Conservation (phyloP, 148 eudicot species). For the Salicornia ramosissima region DNA sequence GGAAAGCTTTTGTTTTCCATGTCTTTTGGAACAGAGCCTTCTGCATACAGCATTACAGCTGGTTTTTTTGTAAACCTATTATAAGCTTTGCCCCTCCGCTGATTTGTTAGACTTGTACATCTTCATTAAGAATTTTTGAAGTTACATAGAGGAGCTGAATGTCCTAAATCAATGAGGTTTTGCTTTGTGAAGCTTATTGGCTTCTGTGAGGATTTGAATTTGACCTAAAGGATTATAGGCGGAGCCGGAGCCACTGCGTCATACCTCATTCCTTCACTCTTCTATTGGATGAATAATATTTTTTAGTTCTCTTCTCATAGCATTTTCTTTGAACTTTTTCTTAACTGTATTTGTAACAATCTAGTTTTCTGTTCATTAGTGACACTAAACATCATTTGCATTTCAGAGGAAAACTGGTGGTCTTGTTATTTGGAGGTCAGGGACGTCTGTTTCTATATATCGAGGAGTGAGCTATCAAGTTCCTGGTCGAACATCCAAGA, state of each 20-base stretch:
- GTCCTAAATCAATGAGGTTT: no score
- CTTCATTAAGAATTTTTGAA: background rate
- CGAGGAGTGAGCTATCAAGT: slow-evolving; percentile 74
- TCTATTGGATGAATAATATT: background rate
- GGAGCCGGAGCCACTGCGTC: no score
- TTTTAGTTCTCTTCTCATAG: background rate
- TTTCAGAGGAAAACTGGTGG: slow-evolving; percentile 93
- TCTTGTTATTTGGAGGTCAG: slow-evolving; percentile 96
- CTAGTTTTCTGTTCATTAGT: slow-evolving; percentile 18
- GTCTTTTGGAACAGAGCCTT: background rate
- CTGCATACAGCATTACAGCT: no score
- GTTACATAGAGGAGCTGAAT: no score
- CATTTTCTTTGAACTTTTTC: background rate
- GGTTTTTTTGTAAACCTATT: no score
- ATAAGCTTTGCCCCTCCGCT: no score
- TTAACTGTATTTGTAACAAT: background rate
- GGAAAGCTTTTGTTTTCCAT: background rate
- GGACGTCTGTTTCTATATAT: slow-evolving; percentile 72
- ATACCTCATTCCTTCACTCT: background rate
- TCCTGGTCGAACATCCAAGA: slow-evolving; percentile 38
- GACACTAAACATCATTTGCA: slow-evolving; percentile 20
- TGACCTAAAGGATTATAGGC: no score
- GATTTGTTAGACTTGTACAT: background rate
- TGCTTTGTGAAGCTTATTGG: background rate
- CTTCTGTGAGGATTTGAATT: no score